phyloP scores from a whole-genome alignment of 2,329 filamentous ascomycete genomes.

The Chaetothyriales sp. region DNA sequence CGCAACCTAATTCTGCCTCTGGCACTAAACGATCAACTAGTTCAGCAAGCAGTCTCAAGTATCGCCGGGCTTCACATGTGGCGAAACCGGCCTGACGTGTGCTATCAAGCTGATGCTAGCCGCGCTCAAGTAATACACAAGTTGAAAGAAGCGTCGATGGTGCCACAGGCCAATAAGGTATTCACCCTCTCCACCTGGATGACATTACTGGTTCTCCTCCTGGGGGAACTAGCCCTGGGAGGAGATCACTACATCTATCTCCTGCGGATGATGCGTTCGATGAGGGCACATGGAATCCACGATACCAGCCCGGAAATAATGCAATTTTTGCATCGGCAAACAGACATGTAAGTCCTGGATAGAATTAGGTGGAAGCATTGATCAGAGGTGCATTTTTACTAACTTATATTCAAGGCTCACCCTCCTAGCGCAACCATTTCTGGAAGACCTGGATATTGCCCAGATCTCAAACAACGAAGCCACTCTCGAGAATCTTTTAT shows the following conservation, averaged over 20 bases:
- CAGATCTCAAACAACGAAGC: too few species aligned
- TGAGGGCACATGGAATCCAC: too few species aligned
- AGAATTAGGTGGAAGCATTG: too few species aligned
- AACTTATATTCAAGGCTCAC: too few species aligned
- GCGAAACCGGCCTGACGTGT: background rate
- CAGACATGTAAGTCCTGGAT: too few species aligned
- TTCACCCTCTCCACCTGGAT: background rate
- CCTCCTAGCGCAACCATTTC: too few species aligned
- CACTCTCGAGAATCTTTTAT: too few species aligned
- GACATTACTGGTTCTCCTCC: conserved; percentile 3
- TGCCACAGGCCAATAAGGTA: background rate
- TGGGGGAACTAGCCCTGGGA: conserved; percentile 7
- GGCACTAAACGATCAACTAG: conserved; percentile 16
- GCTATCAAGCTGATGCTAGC: background rate
- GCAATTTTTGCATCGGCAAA: too few species aligned
- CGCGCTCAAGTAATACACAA: conserved; percentile 1
- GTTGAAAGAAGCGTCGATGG: conserved; percentile 1
- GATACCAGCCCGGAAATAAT: too few species aligned
- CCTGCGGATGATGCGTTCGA: too few species aligned
- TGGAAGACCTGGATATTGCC: too few species aligned
- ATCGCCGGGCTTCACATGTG: conserved; percentile 17
- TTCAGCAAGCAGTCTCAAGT: conserved; percentile 15
- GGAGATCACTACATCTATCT: background rate
- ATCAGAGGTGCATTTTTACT: too few species aligned
- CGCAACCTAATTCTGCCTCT: conserved; percentile 20